Percentiles rank a stretch among this genome's conserved stretches.
These are phyloP conservation scores for Vickermania ingenoplastis DNA, from an alignment of 208 protist species.

Conservation along the genomic window DNA sequence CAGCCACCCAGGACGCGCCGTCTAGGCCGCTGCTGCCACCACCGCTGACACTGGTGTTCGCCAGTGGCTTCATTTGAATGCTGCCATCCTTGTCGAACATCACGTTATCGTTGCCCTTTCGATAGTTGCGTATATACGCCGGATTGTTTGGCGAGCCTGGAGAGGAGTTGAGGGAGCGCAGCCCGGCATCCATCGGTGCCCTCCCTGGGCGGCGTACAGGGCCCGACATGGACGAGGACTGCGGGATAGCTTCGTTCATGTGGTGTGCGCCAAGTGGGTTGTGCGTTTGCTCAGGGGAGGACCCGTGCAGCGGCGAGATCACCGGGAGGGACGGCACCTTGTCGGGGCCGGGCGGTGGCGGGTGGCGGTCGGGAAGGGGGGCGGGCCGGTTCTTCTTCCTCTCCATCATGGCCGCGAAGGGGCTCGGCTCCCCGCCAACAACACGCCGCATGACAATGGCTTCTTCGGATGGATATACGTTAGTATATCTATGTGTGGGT, in stretches of 20 bases:
- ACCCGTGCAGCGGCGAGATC: background rate
- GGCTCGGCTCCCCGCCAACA: background rate
- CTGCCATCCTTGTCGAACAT: background rate
- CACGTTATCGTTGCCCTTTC: background rate
- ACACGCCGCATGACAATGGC: background rate
- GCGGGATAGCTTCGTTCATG: background rate
- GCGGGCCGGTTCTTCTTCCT: background rate
- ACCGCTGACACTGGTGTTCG: too few relatives aligned
- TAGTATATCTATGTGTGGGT: background rate
- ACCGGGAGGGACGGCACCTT: background rate
- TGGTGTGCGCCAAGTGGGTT: background rate
- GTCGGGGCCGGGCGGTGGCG: background rate
- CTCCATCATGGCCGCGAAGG: background rate
- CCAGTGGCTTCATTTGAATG: background rate
- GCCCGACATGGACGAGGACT: background rate
- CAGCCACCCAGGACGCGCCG: background rate
- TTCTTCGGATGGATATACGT: background rate
- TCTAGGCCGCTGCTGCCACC: background rate
- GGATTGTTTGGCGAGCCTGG: background rate
- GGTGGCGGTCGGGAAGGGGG: conserved; percentile 4
- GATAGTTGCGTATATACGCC: background rate
- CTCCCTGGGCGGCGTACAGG: background rate
- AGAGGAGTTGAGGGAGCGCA: too few relatives aligned
- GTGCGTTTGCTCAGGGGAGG: background rate
- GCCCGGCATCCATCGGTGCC: too few relatives aligned